Base-by-base conservation (phyloP, 192 early-diverging fungal species). In the Podila minutissima region DNA sequence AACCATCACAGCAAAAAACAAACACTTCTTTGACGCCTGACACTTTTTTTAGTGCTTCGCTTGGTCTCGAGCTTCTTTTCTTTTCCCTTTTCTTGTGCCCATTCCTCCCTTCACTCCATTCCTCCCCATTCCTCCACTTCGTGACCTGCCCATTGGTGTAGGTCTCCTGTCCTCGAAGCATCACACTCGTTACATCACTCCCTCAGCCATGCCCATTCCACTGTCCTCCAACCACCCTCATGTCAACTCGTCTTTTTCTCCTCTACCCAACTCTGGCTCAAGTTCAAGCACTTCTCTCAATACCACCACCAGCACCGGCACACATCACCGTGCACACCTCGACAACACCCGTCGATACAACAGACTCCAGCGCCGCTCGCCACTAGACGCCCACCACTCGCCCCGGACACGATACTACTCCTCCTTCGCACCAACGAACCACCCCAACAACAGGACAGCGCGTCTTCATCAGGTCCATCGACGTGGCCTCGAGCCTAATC, bases 351-450 rank as follows among this genome's bases (percentile, higher is more conserved):
- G 77, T 3, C 60, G 77, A 5, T 81, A 71, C 70, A 67, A 51
- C 48, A 63, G 77, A 41, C 62, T 81, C n/a, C 77, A 73, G 28
- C 71, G 77, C 8, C 59, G 77, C 10, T 81, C 77, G 9, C 71
- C 71, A 4, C 28, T 73, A 26, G 62, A 73, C 20, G 64, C 12
- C 59, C 48, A 70, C n/a, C 67, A 69, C 67, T 81, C 77, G 32
- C 77, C 71, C 13, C 57, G 77, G 48, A 59, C 77, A 46, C 77
- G 77, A 41, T 61, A 69, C 50, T 60, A 53, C 33, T 62, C 75
- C 5, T 72, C 70, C 13, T 50, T 64, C 11, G 62, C 77, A 15
- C 62, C 61, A 7, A 55, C 62, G 12, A 64, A 49, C 32, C 68
- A 66, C 19, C 58, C 19, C 37, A 37, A 13, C 35, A 49, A 50